Conservation (phyloP, 352 stramenopile genomes). For the Halophytophthora polymorphica region DNA sequence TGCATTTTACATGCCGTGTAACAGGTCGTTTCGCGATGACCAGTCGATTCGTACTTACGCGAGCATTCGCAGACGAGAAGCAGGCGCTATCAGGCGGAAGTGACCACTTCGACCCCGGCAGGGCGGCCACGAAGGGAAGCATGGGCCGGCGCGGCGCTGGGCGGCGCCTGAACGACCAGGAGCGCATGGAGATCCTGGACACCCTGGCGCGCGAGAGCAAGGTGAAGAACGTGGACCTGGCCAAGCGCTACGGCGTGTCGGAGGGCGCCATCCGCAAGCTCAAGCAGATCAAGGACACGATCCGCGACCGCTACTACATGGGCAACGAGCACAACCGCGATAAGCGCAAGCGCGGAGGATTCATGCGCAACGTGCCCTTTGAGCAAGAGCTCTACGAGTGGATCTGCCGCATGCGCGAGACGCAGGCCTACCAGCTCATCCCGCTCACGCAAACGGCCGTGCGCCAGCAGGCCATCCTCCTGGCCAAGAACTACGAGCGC, state of each 20-base stretch:
- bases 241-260: constrained; percentile 83
- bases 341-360: constrained; percentile 83
- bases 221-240: constrained; percentile 85
- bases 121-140: background rate
- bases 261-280: constrained; percentile 86
- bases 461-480: constrained; percentile 77
- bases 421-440: constrained; percentile 78
- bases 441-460: constrained; percentile 82
- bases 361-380: constrained; percentile 80
- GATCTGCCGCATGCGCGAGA: constrained; percentile 82
- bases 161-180: constrained; percentile 82
- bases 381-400: constrained; percentile 85
- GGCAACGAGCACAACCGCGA: constrained; percentile 85
- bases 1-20: too few relatives aligned
- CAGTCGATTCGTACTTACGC: constrained; percentile 26
- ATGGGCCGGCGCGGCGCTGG: constrained; percentile 78
- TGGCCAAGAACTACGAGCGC: constrained; percentile 82
- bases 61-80: constrained; percentile 10
- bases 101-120: background rate
- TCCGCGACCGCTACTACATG: constrained; percentile 78
- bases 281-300: constrained; percentile 85
- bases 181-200: constrained; percentile 89
- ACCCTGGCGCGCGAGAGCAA: constrained; percentile 76
- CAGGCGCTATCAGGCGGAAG: background rate
- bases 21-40: background rate